Evolutionary conservation across 148 eudicot genomes (phyloP).

Genomic region (Rhododendron vialii): DNA sequence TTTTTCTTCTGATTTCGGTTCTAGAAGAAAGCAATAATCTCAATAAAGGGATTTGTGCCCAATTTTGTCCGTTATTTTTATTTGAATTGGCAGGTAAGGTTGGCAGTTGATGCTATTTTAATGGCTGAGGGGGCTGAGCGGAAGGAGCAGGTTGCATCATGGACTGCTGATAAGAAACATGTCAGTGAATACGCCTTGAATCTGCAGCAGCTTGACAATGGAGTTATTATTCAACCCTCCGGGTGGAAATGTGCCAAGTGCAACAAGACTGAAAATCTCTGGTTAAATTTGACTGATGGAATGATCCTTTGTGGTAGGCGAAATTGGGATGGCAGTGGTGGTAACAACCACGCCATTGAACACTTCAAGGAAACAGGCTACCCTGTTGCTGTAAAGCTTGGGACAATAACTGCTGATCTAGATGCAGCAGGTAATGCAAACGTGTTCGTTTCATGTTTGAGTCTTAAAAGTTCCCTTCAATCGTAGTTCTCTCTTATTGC

Average conservation of each 20-base stretch:
- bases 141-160: constrained; percentile 85
- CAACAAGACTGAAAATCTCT: constrained; percentile 89
- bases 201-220: constrained; percentile 72
- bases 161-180: constrained; percentile 85
- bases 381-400: constrained; percentile 97
- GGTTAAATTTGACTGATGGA: constrained; percentile 94
- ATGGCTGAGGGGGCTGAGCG: constrained; percentile 83
- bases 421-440: constrained; percentile 80
- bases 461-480: neutral
- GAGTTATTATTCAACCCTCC: constrained; percentile 67
- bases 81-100: constrained; percentile 58
- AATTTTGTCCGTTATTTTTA: neutral
- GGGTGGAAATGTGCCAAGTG: constrained; percentile 96
- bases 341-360: constrained; percentile 92
- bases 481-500: neutral
- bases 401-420: constrained; percentile 86
- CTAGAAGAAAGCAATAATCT: neutral
- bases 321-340: constrained; percentile 96
- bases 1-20: neutral
- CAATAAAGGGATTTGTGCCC: neutral
- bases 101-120: constrained; percentile 84
- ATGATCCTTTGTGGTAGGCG: constrained; percentile 90
- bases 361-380: constrained; percentile 62
- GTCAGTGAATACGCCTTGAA: constrained; percentile 64
- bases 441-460: neutral